These are phyloP conservation scores for Cinchona pubescens DNA, from an alignment of 257 asterid genomes.

Conservation along the genomic window DNA sequence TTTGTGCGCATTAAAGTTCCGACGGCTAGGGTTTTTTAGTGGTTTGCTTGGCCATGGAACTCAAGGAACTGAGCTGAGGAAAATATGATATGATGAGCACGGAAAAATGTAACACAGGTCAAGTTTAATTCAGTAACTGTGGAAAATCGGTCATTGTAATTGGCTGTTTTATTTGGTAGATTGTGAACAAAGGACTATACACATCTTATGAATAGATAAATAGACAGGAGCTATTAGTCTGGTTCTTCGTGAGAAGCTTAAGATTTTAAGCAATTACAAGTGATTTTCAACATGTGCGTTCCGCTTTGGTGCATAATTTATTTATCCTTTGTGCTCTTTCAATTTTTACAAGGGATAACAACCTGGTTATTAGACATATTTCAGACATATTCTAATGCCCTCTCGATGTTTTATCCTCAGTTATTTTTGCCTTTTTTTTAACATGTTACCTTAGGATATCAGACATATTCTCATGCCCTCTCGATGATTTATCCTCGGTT, in stretches of 20 bases:
- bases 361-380: background rate
- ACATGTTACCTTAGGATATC: background rate
- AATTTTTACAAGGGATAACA: too few species aligned
- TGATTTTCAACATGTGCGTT: background rate
- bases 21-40: slow-evolving; percentile 7
- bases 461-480: too few species aligned
- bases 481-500: too few species aligned
- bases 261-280: too few species aligned
- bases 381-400: background rate
- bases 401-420: background rate
- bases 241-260: background rate
- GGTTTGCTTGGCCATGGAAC: background rate
- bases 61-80: background rate
- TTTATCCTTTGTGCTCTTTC: background rate
- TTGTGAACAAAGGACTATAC: background rate
- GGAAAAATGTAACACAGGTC: background rate
- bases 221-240: background rate
- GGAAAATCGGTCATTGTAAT: too few species aligned
- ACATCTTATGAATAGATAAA: background rate
- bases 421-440: background rate
- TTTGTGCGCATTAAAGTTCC: background rate
- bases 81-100: background rate
- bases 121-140: too few species aligned
- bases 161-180: too few species aligned
- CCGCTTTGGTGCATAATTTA: background rate